A percentile compares a stretch with the other conserved stretches of the same genome.
phyloP scores from a whole-genome alignment of 495 filamentous ascomycete genomes.

The Hypoxylon fuscum region DNA sequence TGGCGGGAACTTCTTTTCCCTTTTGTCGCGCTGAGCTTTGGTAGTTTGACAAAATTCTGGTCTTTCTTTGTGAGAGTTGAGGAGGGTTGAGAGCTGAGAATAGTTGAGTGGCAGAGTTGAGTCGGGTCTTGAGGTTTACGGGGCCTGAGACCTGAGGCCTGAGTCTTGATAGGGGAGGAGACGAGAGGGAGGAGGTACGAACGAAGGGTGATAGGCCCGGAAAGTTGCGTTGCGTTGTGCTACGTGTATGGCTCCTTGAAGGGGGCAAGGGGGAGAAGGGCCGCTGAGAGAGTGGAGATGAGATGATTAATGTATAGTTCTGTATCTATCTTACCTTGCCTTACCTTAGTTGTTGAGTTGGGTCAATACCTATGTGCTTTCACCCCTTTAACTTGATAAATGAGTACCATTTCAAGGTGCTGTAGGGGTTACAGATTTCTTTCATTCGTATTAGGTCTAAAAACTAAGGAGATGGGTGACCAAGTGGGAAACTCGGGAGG shows the following conservation, averaged over 20 bases:
- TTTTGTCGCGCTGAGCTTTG: too few species aligned
- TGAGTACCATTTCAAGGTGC: conserved; percentile 4
- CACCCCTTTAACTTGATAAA: conserved; percentile 2
- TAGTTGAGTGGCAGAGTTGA: too few species aligned
- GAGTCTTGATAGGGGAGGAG: conserved; percentile 7
- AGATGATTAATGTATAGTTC: conserved; percentile 47
- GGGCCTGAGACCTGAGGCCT: not conserved
- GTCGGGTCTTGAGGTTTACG: too few species aligned
- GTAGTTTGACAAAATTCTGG: conserved; percentile 32
- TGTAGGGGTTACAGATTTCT: too few species aligned
- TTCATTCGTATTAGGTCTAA: too few species aligned
- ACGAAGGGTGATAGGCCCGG: not conserved
- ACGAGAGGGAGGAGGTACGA: conserved; percentile 9
- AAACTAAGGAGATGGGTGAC: too few species aligned
- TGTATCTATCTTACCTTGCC: conserved; percentile 39
- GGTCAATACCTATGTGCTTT: conserved; percentile 39
- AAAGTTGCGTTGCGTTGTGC: not conserved
- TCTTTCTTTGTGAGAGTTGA: conserved; percentile 4
- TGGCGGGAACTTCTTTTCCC: not conserved
- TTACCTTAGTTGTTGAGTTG: conserved; percentile 35
- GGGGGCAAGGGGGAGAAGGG: conserved; percentile 10
- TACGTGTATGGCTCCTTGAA: too few species aligned
- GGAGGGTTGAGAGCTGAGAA: too few species aligned
- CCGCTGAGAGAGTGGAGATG: too few species aligned
- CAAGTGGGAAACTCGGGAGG: too few species aligned